Conservation (phyloP, 2,329 filamentous ascomycete genomes). For the Westerdykella aurantiaca region DNA sequence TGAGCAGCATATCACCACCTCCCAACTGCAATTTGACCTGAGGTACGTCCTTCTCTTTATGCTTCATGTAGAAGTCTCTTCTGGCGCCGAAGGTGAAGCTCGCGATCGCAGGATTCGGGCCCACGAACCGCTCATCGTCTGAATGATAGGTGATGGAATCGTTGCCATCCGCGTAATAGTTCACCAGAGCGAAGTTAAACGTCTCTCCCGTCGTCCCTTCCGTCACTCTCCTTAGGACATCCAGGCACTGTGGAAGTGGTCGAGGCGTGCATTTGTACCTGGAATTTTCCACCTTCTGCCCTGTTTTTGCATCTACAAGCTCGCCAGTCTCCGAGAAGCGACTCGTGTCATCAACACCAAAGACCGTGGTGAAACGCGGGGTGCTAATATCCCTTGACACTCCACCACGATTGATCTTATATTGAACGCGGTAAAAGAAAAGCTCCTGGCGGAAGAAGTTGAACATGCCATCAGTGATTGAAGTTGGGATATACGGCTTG, state of each 20-base stretch:
- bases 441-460: constrained; percentile 64
- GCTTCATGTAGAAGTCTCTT: constrained; percentile 73
- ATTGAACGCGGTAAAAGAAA: constrained; percentile 70
- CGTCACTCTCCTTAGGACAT: constrained; percentile 56
- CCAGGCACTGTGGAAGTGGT: constrained; percentile 65
- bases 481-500: constrained; percentile 61
- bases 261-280: constrained; percentile 59
- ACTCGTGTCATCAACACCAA: constrained; percentile 59
- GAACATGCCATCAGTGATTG: constrained; percentile 57
- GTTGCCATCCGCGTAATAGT: constrained; percentile 72
- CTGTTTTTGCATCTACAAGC: constrained; percentile 41
- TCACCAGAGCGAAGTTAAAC: constrained; percentile 77
- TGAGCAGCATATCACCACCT: constrained; percentile 72
- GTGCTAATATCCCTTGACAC: constrained; percentile 58
- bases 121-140: constrained; percentile 74
- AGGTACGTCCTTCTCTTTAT: constrained; percentile 55
- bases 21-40: constrained; percentile 51
- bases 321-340: constrained; percentile 43
- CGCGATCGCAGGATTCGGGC: constrained; percentile 63
- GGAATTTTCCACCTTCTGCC: constrained; percentile 36
- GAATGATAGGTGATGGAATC: constrained; percentile 77
- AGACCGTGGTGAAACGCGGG: constrained; percentile 57
- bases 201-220: constrained; percentile 60
- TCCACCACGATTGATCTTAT: constrained; percentile 62
- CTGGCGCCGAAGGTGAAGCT: constrained; percentile 67